Evolutionary conservation across 1,139 yeast species (phyloP).

Genomic region (Hyphopichia fennica): DNA sequence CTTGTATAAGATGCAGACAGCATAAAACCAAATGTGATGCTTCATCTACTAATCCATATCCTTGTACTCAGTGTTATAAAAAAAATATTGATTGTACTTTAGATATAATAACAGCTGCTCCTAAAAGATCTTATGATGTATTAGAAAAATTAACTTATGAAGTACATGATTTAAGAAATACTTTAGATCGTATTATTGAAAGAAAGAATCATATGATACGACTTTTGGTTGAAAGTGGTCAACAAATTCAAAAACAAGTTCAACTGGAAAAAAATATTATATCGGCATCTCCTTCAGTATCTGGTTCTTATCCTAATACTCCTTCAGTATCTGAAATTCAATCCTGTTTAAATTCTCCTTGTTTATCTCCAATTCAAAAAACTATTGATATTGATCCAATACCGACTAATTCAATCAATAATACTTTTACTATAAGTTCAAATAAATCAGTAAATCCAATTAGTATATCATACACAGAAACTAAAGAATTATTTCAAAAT

Average conservation of each 20-base stretch:
- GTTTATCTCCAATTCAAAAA: conserved; percentile 3
- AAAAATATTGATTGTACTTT: conserved; percentile 52
- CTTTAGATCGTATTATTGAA: conserved; percentile 26
- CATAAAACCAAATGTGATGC: conserved; percentile 70
- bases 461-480: conserved; percentile 27
- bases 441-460: conserved; percentile 17
- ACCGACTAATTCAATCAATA: conserved; percentile 11
- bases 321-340: conserved; percentile 32
- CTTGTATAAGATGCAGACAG: conserved; percentile 63
- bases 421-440: conserved; percentile 17
- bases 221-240: conserved; percentile 20
- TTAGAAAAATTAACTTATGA: conserved; percentile 33
- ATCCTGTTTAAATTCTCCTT: conserved; percentile 24
- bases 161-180: conserved; percentile 23
- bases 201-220: conserved; percentile 26
- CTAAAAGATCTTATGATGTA: conserved; percentile 30
- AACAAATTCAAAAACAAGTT: conserved; percentile 7
- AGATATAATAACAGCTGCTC: conserved; percentile 35
- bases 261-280: conserved; percentile 5
- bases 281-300: conserved; percentile 20
- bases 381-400: conserved; percentile 10
- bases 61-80: conserved; percentile 59
- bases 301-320: conserved; percentile 10
- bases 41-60: conserved; percentile 45
- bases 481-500: conserved; percentile 26